phyloP scores from a whole-genome alignment of 192 early-diverging fungal species.

The Dissophora globulifera region DNA sequence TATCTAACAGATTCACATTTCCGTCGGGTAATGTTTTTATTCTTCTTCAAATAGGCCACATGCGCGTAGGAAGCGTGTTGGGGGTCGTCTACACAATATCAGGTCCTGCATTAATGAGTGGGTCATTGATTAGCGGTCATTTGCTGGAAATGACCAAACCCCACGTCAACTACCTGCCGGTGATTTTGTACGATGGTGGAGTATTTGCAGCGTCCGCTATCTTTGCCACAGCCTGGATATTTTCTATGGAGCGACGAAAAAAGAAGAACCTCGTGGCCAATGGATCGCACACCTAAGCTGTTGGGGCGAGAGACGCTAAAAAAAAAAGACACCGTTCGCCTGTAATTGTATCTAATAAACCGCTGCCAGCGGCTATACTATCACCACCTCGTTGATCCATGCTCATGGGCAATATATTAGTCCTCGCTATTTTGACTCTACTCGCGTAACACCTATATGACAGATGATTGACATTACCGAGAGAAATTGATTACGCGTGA shows the following conservation, averaged over 20 bases:
- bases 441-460: no score
- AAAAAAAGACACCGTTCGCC: no score
- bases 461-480: no score
- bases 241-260: constrained; percentile 3
- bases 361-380: no score
- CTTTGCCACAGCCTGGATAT: constrained; percentile 15
- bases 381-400: no score
- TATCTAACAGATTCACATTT: no score
- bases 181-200: constrained; percentile 24
- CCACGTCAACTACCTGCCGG: constrained; percentile 8
- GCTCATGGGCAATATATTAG: no score
- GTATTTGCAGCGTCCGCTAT: constrained; percentile 19
- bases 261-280: background rate
- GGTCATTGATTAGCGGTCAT: constrained; percentile 46
- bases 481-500: no score
- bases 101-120: constrained; percentile 44
- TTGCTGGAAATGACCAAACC: constrained; percentile 32
- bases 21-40: background rate
- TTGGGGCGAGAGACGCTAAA: background rate
- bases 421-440: no score
- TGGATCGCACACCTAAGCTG: background rate
- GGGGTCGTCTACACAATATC: constrained; percentile 51
- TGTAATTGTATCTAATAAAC: no score
- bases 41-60: constrained; percentile 14
- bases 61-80: constrained; percentile 35